Base-by-base conservation (phyloP, 2,329 filamentous ascomycete species). In the Aspergillus sp. region DNA sequence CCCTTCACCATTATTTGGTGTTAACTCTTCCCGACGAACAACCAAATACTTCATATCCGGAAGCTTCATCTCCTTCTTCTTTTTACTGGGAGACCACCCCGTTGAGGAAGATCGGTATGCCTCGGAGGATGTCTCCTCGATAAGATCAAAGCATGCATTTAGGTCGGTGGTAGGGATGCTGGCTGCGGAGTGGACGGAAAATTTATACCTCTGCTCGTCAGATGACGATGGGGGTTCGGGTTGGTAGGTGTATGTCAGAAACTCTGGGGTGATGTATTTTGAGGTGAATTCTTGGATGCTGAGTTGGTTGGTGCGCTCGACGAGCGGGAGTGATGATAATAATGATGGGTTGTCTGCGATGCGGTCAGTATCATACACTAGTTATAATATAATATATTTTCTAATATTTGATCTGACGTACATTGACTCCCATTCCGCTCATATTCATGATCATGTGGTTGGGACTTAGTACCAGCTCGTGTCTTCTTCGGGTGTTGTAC, bases 11-110 rank as follows among this genome's bases (percentile, higher is more conserved):
- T 19, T 43, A 4, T 2, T 39, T 23, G 9, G n/a, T 32, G 30
- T 12, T 32, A 32, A 19, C 7, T 4, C 43, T 13, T 32, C 28
- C 19, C 62, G 64, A 47, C 76, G 72, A 25, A 85, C 65, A 36
- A 88, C 71, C 5, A 88, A 68, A 67, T 85, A 89, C 48, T 82
- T 79, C 85, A 89, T 86, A 58, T 85, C 82, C 0, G 76, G 74
- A 25, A 87, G 74, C 39, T 72, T 72, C 86, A 89, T 88, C 74
- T 89, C 86, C 38, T 76, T 76, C 30, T 72, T 72, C 73, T 88
- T 89, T 38, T 80, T 78, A 2, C 69, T 66, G 0, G 79, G 75
- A 5, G 83, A 80, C 86, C 86, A 89, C 55, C 85, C 84, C 1
- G 75, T 72, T 28, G 74, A 77, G 4, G 84, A 86, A 3, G 71